Percentiles rank a stretch among this genome's conserved stretches.
Evolutionary conservation across 306 rosid species (phyloP).

Genomic region (Carpinus viminea): DNA sequence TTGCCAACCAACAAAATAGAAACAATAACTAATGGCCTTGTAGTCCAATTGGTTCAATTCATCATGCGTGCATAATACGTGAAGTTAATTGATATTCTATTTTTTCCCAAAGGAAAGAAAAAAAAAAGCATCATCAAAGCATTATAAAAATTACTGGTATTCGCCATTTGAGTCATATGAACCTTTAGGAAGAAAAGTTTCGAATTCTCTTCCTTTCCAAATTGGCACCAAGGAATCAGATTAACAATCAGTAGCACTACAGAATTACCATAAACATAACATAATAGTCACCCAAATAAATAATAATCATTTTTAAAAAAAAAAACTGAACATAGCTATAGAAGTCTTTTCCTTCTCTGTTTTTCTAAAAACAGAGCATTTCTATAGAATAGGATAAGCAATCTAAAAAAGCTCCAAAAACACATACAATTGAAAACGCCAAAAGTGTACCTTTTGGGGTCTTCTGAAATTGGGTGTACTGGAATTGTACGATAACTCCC

Average conservation of each 20-base stretch:
- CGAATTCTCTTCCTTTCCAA: neutral
- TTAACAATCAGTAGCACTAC: neutral
- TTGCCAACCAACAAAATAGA: too few relatives aligned
- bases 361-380: neutral
- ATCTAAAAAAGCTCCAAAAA: neutral
- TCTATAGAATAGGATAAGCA: neutral
- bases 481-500: constrained; percentile 8
- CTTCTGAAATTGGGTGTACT: neutral
- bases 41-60: too few relatives aligned
- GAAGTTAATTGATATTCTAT: too few relatives aligned
- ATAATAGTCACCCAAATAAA: neutral
- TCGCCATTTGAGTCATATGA: neutral
- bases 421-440: neutral
- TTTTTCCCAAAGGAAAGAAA: too few relatives aligned
- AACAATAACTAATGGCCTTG: too few relatives aligned
- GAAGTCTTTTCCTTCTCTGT: neutral
- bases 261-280: neutral
- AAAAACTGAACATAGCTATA: neutral
- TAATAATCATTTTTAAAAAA: too few relatives aligned
- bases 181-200: neutral
- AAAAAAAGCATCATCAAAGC: neutral
- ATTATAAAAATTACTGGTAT: neutral
- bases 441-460: too few relatives aligned
- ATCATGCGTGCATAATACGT: too few relatives aligned
- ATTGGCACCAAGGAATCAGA: neutral